These are phyloP conservation scores for Pontederia paniculata DNA, from an alignment of 176 grass and related monocot species.

Conservation along the genomic window DNA sequence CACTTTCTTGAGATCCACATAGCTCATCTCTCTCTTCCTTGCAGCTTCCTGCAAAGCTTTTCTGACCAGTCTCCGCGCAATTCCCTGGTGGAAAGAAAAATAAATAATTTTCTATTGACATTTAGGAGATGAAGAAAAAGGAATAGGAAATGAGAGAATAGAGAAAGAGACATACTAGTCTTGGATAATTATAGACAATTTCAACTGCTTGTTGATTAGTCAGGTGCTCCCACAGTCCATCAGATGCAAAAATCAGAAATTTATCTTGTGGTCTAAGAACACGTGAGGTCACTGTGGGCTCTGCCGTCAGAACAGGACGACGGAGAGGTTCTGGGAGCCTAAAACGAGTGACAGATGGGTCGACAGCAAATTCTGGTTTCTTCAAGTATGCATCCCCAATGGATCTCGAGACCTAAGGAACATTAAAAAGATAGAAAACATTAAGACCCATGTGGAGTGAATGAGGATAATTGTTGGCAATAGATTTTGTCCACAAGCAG, in stretches of 20 bases:
- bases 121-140: neutral
- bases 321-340: conserved; percentile 62
- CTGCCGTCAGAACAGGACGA: conserved; percentile 63
- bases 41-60: conserved; percentile 44
- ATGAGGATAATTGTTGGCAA: too few relatives aligned
- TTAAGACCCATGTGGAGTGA: too few relatives aligned
- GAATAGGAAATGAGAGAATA: neutral
- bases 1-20: conserved; percentile 42
- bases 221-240: conserved; percentile 96
- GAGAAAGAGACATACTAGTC: conserved; percentile 14
- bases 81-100: conserved; percentile 22
- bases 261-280: conserved; percentile 58
- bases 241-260: conserved; percentile 87
- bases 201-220: conserved; percentile 84
- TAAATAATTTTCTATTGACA: neutral
- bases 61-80: conserved; percentile 41
- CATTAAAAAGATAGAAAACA: too few relatives aligned
- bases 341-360: conserved; percentile 73
- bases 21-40: conserved; percentile 41
- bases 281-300: conserved; percentile 57
- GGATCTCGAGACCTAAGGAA: conserved; percentile 76
- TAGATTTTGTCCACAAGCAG: too few relatives aligned
- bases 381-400: conserved; percentile 97
- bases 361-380: conserved; percentile 63
- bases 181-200: conserved; percentile 46